These are phyloP conservation scores for Epichloe uncinata DNA, from an alignment of 2,329 filamentous ascomycete species.

Conservation along the genomic window DNA sequence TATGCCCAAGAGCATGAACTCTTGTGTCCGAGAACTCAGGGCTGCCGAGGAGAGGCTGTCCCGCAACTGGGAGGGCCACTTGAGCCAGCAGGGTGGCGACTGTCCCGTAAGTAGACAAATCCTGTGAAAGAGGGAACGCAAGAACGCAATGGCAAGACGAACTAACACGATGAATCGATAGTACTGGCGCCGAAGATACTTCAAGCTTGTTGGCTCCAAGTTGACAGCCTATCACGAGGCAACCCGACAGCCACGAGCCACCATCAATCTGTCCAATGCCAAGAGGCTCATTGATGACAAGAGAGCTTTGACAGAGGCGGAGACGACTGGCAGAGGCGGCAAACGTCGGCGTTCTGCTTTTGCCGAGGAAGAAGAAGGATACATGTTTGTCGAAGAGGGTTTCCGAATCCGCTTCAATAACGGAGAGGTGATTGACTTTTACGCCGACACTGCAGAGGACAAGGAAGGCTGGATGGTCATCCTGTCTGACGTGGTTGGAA, in stretches of 20 bases:
- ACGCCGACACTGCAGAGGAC: constrained; percentile 74
- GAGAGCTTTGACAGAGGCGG: constrained; percentile 67
- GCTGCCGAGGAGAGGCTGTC: constrained; percentile 72
- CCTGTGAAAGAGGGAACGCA: too few relatives aligned
- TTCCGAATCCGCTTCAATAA: constrained; percentile 99
- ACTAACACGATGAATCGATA: constrained; percentile 31
- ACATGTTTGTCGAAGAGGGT: constrained; percentile 98
- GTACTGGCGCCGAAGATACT: constrained; percentile 97
- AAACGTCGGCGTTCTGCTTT: constrained; percentile 86
- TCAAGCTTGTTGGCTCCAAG: constrained; percentile 83
- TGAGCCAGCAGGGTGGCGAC: constrained; percentile 95
- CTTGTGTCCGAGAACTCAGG: constrained; percentile 83
- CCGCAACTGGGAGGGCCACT: constrained; percentile 70
- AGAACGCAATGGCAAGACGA: not conserved
- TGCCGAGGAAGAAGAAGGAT: constrained; percentile 95
- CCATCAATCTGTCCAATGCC: constrained; percentile 90
- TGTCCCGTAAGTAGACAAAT: constrained; percentile 66
- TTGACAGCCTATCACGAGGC: constrained; percentile 93
- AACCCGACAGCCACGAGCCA: constrained; percentile 87
- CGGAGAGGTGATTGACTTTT: constrained; percentile 96
- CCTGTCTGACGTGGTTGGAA: constrained; percentile 56
- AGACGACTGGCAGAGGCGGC: constrained; percentile 62
- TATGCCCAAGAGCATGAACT: constrained; percentile 99
- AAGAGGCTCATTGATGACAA: constrained; percentile 90
- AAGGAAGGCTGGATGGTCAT: constrained; percentile 95